Percentiles rank a stretch among this genome's conserved stretches.
phyloP scores from a whole-genome alignment of 495 filamentous ascomycete species.

The Podospora sp. region DNA sequence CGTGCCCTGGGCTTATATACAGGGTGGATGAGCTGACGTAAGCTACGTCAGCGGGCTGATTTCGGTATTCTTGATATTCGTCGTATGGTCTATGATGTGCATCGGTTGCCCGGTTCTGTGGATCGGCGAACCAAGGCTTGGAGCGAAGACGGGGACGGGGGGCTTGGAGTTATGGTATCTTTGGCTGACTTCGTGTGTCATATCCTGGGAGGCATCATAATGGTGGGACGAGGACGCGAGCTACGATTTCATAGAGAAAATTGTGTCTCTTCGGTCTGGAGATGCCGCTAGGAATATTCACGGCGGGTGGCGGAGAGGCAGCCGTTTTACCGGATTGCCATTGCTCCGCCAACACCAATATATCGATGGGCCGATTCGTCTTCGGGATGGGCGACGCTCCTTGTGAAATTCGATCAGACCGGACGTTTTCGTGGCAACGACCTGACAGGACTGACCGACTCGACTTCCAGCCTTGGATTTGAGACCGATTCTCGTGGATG shows the following conservation, averaged over 20 bases:
- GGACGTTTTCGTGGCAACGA: neutral
- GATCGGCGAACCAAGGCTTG: slow-evolving; percentile 6
- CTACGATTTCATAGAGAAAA: slow-evolving; percentile 27
- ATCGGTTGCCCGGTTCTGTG: slow-evolving; percentile 7
- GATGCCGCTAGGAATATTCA: neutral
- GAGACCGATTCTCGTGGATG: neutral
- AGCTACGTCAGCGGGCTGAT: slow-evolving; percentile 21
- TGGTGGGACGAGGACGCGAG: slow-evolving; percentile 10
- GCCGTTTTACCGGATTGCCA: neutral
- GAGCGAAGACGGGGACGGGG: slow-evolving; percentile 9
- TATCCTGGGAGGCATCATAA: slow-evolving; percentile 20
- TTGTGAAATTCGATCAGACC: neutral
- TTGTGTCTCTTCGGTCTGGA: slow-evolving; percentile 13
- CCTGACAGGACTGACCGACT: neutral
- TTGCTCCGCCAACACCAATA: slow-evolving; percentile 2
- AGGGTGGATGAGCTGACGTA: slow-evolving; percentile 24
- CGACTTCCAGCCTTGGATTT: neutral
- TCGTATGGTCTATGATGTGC: slow-evolving; percentile 4
- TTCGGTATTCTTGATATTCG: slow-evolving; percentile 26
- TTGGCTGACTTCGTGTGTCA: slow-evolving; percentile 13
- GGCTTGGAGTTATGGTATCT: slow-evolving; percentile 15
- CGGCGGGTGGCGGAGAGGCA: neutral
- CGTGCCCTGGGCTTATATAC: slow-evolving; percentile 12
- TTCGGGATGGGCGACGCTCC: neutral
- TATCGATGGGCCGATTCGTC: neutral